These are phyloP conservation scores for Alternaria arbusti DNA, from an alignment of 2,329 filamentous ascomycete species.

Conservation along the genomic window DNA sequence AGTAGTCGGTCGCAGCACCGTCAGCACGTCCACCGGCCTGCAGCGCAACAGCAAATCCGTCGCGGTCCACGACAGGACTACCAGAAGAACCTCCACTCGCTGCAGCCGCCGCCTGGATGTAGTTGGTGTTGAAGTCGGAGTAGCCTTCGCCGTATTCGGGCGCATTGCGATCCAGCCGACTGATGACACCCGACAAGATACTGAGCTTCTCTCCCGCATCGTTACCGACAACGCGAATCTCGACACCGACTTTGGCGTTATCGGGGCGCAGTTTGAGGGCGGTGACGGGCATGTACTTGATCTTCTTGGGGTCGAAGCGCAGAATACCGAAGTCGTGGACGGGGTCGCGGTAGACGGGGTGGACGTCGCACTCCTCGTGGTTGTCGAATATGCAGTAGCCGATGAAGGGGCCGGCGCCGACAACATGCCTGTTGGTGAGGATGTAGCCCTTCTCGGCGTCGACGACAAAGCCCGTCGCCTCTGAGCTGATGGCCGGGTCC, in stretches of 20 bases:
- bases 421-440: slow-evolving; percentile 74
- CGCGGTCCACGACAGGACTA: slow-evolving; percentile 94
- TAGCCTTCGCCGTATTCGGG: slow-evolving; percentile 96
- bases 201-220: slow-evolving; percentile 98
- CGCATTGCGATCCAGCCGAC: slow-evolving; percentile 91
- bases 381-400: slow-evolving; percentile 99
- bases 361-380: slow-evolving; percentile 93
- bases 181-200: slow-evolving; percentile 97
- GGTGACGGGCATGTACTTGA: slow-evolving; percentile 94
- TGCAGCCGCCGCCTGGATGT: slow-evolving; percentile 96
- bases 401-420: slow-evolving; percentile 95
- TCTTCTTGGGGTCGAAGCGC: slow-evolving; percentile 91
- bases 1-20: slow-evolving; percentile 96
- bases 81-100: slow-evolving; percentile 98
- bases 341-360: slow-evolving; percentile 95
- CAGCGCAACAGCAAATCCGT: slow-evolving; percentile 87
- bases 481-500: slow-evolving; percentile 89
- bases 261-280: slow-evolving; percentile 83
- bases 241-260: slow-evolving; percentile 83
- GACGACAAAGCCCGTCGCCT: slow-evolving; percentile 97
- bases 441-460: slow-evolving; percentile 85
- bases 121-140: slow-evolving; percentile 95
- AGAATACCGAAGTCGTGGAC: slow-evolving; percentile 98
- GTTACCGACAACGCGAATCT: slow-evolving; percentile 97
- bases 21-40: slow-evolving; percentile 94